Conservation (phyloP, 306 rosid genomes). For the Alnus rubra region DNA sequence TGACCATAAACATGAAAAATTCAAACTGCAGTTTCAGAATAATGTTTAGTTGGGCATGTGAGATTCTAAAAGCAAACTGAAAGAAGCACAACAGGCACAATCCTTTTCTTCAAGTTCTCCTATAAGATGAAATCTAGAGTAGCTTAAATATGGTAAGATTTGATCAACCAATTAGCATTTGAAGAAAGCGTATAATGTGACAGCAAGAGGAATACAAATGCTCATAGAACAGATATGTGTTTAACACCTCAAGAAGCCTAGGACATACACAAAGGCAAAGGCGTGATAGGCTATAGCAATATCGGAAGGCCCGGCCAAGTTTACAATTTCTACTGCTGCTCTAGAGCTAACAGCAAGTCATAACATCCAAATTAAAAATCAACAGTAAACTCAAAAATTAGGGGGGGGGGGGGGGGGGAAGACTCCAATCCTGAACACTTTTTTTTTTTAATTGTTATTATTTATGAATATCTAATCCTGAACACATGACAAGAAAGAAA, state of each 20-base stretch:
- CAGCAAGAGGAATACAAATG: not conserved
- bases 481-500: slow-evolving; percentile 8
- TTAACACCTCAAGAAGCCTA: not conserved
- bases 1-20: not conserved
- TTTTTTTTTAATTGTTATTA: too few species aligned
- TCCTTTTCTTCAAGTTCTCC: not conserved
- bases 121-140: not conserved
- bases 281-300: not conserved
- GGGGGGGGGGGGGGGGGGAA: too few species aligned
- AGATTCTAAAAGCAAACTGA: not conserved
- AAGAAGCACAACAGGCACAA: slow-evolving; percentile 1
- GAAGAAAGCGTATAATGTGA: not conserved
- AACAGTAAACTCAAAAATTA: not conserved
- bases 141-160: not conserved
- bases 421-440: not conserved
- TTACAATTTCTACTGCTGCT: not conserved
- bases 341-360: slow-evolving; percentile 3
- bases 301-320: not conserved
- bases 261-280: not conserved
- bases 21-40: not conserved
- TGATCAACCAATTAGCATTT: not conserved
- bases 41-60: not conserved
- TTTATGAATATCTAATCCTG: too few species aligned
- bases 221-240: not conserved
- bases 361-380: not conserved